Percentiles rank a stretch among this genome's conserved stretches.
These are phyloP conservation scores for Fusarium circinatum DNA, from an alignment of 2,329 filamentous ascomycete genomes.

Conservation along the genomic window DNA sequence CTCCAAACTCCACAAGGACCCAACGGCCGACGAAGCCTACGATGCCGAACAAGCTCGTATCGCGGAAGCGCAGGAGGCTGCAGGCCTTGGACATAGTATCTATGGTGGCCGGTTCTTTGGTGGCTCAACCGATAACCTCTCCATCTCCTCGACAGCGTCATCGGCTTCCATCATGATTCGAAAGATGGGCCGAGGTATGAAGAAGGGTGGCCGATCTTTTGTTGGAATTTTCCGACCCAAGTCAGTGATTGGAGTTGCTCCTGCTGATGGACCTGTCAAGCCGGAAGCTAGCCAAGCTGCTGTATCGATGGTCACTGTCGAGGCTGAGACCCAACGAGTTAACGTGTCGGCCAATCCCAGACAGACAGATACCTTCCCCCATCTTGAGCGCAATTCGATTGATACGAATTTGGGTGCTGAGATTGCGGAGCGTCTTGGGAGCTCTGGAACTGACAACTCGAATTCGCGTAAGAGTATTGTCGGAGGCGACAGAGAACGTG, in stretches of 20 bases:
- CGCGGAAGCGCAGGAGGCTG: slow-evolving; percentile 90
- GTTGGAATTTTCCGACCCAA: slow-evolving; percentile 96
- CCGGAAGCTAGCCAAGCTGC: slow-evolving; percentile 79
- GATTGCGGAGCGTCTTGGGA: slow-evolving; percentile 62
- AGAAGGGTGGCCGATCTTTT: slow-evolving; percentile 89
- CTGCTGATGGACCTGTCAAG: slow-evolving; percentile 70
- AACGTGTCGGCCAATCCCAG: slow-evolving; percentile 79
- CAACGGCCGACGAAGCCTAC: slow-evolving; percentile 70
- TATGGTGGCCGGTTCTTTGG: slow-evolving; percentile 89
- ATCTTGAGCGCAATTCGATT: slow-evolving; percentile 82
- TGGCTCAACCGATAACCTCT: slow-evolving; percentile 93
- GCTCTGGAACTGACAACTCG: slow-evolving; percentile 69
- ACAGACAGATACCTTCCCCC: slow-evolving; percentile 78
- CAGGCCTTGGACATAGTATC: slow-evolving; percentile 90
- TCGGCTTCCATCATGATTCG: slow-evolving; percentile 94
- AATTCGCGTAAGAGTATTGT: slow-evolving; percentile 85
- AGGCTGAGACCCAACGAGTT: slow-evolving; percentile 87
- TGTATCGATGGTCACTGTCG: slow-evolving; percentile 94
- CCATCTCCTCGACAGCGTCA: slow-evolving; percentile 88
- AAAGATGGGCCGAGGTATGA: slow-evolving; percentile 99
- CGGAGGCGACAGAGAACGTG: slow-evolving; percentile 88
- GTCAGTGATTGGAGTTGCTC: slow-evolving; percentile 82
- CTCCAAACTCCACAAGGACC: slow-evolving; percentile 74
- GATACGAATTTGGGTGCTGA: slow-evolving; percentile 68
- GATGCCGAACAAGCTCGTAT: slow-evolving; percentile 93